Evolutionary conservation across 2,329 filamentous ascomycete species (phyloP).

Genomic region (Sporothrix globosa): DNA sequence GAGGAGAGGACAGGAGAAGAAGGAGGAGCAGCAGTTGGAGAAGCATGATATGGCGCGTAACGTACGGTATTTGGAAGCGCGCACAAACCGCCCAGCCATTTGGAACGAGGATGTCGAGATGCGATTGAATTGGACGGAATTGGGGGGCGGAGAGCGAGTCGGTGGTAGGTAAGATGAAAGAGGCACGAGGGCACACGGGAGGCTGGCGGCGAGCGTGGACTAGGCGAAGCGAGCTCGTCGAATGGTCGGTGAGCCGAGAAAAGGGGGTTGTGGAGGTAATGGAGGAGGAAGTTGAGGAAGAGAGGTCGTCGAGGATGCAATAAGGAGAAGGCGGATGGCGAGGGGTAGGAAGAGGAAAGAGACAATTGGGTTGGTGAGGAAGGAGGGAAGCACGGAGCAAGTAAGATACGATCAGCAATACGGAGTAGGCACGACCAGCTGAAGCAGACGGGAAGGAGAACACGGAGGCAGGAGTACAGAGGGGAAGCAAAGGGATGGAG

Average conservation of each 20-base stretch:
- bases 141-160: not conserved
- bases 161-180: not conserved
- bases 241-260: constrained; percentile 7
- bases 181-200: constrained; percentile 21
- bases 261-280: constrained; percentile 9
- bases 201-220: constrained; percentile 8
- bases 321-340: constrained; percentile 20
- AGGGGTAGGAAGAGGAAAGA: constrained; percentile 15
- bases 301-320: constrained; percentile 12
- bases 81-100: constrained; percentile 68
- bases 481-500: constrained; percentile 11
- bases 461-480: constrained; percentile 20
- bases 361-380: constrained; percentile 17
- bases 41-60: not conserved
- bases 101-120: constrained; percentile 22
- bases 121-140: not conserved
- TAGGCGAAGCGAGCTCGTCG: constrained; percentile 17
- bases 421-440: constrained; percentile 20
- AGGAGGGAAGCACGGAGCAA: constrained; percentile 11
- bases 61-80: constrained; percentile 70
- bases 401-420: not conserved
- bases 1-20: constrained; percentile 4
- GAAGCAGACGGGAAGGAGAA: constrained; percentile 14
- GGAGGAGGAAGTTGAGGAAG: not conserved
- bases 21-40: constrained; percentile 15